Evolutionary conservation across 1,139 yeast genomes (phyloP).

Genomic region (Candida sp.): DNA sequence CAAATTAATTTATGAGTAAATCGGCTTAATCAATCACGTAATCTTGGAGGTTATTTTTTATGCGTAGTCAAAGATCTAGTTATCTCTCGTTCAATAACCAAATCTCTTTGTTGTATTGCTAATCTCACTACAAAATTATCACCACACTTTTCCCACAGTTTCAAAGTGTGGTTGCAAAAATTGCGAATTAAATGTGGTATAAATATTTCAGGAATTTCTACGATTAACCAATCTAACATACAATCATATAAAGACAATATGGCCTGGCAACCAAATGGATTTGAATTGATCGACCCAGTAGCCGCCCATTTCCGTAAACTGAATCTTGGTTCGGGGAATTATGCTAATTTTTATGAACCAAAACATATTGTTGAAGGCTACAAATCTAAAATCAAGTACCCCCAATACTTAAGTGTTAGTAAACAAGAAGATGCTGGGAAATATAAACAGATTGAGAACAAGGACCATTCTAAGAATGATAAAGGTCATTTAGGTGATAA

Average conservation of each 20-base stretch:
- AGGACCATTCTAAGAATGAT: slow-evolving; percentile 19
- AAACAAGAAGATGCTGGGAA: slow-evolving; percentile 17
- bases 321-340: background rate
- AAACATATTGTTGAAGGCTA: slow-evolving; percentile 10
- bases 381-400: slow-evolving; percentile 17
- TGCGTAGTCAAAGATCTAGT: too few species aligned
- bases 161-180: background rate
- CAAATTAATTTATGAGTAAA: too few species aligned
- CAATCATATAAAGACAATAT: background rate
- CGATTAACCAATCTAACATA: too few species aligned
- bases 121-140: background rate
- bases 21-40: too few species aligned
- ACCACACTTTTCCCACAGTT: background rate
- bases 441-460: slow-evolving; percentile 16
- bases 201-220: background rate
- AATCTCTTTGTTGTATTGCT: background rate
- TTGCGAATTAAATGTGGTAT: background rate
- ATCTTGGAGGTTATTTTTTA: too few species aligned
- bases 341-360: background rate
- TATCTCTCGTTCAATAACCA: background rate
- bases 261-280: background rate
- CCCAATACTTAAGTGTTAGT: slow-evolving; percentile 17
- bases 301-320: background rate
- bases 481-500: slow-evolving; percentile 28
- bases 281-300: background rate